Evolutionary conservation across 1,284 basidiomycete species (phyloP).

Genomic region (Cryptococcus neoformans): DNA sequence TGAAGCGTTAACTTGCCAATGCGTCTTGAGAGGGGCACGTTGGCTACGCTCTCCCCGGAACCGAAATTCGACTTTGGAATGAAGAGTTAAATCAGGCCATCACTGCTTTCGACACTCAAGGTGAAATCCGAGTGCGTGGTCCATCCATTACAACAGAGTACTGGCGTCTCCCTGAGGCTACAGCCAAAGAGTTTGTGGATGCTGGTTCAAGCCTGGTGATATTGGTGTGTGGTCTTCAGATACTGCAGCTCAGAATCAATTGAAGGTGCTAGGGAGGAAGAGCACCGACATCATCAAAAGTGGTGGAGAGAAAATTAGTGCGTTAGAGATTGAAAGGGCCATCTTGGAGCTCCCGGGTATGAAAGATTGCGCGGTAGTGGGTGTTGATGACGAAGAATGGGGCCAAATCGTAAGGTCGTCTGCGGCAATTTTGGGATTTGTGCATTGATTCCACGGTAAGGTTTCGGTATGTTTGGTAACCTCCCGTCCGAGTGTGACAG

Average conservation of each 20-base stretch:
- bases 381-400: conserved; percentile 41
- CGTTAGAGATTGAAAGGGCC: conserved; percentile 43
- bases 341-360: conserved; percentile 39
- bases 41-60: conserved; percentile 33
- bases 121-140: conserved; percentile 41
- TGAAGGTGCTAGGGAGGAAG: conserved; percentile 35
- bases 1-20: neutral
- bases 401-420: conserved; percentile 37
- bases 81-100: conserved; percentile 14
- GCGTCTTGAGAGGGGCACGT: conserved; percentile 30
- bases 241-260: conserved; percentile 20
- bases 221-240: conserved; percentile 32
- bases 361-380: conserved; percentile 43
- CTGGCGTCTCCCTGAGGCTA: conserved; percentile 39
- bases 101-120: conserved; percentile 21
- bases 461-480: conserved; percentile 29
- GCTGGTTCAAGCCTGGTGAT: conserved; percentile 49
- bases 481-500: conserved; percentile 10
- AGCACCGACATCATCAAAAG: conserved; percentile 41
- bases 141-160: conserved; percentile 41
- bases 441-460: conserved; percentile 2
- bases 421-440: neutral
- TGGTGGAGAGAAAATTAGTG: conserved; percentile 46
- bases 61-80: conserved; percentile 40
- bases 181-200: conserved; percentile 32